A percentile compares a stretch with the other conserved stretches of the same genome.
Conservation (phyloP, 768 basidiomycete genomes). For the Lentinula aciculospora region DNA sequence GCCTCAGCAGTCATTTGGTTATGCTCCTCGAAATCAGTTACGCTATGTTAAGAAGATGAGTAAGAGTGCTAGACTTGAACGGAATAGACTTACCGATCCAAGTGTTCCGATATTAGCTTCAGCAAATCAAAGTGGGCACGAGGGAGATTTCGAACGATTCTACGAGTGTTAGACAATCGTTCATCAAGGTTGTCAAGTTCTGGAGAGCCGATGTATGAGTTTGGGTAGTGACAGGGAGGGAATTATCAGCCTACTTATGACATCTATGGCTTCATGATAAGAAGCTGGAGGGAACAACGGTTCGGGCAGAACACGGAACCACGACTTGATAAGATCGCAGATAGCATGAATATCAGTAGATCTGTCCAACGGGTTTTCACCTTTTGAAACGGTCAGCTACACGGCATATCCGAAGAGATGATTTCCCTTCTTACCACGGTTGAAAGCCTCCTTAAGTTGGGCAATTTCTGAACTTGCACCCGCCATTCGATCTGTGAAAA, state of each 20-base stretch:
- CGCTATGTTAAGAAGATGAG: conserved; percentile 33
- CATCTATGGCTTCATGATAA: conserved; percentile 65
- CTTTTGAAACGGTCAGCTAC: conserved; percentile 19
- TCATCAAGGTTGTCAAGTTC: conserved; percentile 67
- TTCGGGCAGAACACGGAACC: conserved; percentile 80
- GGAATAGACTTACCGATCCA: conserved; percentile 50
- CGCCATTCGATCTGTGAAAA: conserved; percentile 66
- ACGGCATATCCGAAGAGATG: background rate
- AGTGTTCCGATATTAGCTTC: conserved; percentile 72
- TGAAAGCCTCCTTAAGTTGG: conserved; percentile 67
- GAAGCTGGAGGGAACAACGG: conserved; percentile 67
- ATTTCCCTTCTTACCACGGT: conserved; percentile 49
- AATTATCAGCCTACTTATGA: conserved; percentile 49
- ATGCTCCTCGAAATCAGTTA: conserved; percentile 83
- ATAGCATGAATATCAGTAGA: conserved; percentile 76
- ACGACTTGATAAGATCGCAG: conserved; percentile 78
- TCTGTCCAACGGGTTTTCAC: conserved; percentile 54
- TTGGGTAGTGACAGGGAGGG: background rate
- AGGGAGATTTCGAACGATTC: conserved; percentile 65
- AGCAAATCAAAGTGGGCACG: conserved; percentile 74
- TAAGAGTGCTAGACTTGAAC: background rate
- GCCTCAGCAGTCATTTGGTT: conserved; percentile 90
- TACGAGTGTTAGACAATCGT: conserved; percentile 57
- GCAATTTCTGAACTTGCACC: conserved; percentile 70
- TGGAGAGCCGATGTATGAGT: conserved; percentile 17